Evolutionary conservation across 2,329 filamentous ascomycete genomes (phyloP).

Genomic region (Cercospora berteroae): DNA sequence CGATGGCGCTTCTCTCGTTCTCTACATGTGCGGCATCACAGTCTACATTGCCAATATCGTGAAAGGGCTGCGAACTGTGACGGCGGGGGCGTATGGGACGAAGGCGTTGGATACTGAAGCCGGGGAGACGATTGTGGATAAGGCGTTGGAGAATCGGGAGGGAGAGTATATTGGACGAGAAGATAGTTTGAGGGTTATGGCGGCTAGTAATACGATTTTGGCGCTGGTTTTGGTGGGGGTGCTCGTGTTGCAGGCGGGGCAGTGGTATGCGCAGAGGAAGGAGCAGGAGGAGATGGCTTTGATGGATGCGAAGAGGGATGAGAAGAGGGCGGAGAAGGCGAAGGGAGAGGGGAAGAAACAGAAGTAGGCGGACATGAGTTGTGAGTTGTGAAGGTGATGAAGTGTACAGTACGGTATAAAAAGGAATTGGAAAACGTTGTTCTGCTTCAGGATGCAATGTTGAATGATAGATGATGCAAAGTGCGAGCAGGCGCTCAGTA

Average conservation of each 20-base stretch:
- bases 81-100: conserved; percentile 64
- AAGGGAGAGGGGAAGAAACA: conserved; percentile 36
- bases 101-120: conserved; percentile 40
- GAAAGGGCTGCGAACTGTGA: conserved; percentile 85
- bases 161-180: conserved; percentile 74
- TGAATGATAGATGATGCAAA: neutral
- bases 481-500: neutral
- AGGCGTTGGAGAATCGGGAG: conserved; percentile 43
- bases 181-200: conserved; percentile 85
- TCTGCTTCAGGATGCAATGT: neutral
- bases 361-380: neutral
- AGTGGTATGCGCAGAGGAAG: conserved; percentile 98
- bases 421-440: neutral
- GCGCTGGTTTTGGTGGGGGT: conserved; percentile 90
- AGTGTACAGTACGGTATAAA: neutral
- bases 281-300: conserved; percentile 75
- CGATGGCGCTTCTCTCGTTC: conserved; percentile 68
- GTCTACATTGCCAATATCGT: conserved; percentile 97
- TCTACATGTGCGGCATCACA: conserved; percentile 81
- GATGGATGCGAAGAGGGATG: conserved; percentile 56
- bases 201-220: conserved; percentile 93
- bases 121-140: conserved; percentile 39
- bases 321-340: conserved; percentile 43
- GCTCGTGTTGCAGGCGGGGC: conserved; percentile 86
- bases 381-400: neutral